Percentiles rank a stretch among this genome's conserved stretches.
phyloP scores from a whole-genome alignment of 2,329 filamentous ascomycete genomes.

The Neofusicoccum umdonicola region DNA sequence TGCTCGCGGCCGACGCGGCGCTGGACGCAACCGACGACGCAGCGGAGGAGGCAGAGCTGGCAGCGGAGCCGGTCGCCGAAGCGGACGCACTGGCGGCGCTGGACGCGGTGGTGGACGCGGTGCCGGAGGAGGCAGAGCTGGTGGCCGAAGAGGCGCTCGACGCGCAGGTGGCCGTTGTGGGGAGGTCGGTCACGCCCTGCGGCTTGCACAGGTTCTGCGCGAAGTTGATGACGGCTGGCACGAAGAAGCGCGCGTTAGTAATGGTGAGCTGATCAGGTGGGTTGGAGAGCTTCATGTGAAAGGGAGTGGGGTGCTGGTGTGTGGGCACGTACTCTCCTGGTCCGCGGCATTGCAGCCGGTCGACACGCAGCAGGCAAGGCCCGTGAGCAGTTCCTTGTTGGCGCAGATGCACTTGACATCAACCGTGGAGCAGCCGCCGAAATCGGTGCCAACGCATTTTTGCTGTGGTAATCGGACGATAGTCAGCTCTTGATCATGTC shows the following conservation, averaged over 20 bases:
- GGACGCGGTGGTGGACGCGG: slow-evolving; percentile 19
- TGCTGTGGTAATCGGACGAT: slow-evolving; percentile 20
- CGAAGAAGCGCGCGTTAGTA: neutral
- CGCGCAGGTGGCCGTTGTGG: slow-evolving; percentile 39
- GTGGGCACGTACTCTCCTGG: slow-evolving; percentile 30
- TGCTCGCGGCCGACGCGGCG: neutral
- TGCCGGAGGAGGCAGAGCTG: neutral
- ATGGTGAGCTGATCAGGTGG: no score
- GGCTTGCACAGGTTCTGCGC: slow-evolving; percentile 41
- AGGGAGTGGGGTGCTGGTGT: neutral
- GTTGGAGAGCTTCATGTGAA: no score
- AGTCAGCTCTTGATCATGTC: slow-evolving; percentile 8
- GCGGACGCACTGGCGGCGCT: slow-evolving; percentile 1
- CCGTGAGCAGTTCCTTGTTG: slow-evolving; percentile 34
- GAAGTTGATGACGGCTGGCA: slow-evolving; percentile 41
- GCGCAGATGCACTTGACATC: slow-evolving; percentile 45
- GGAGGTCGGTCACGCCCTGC: slow-evolving; percentile 37
- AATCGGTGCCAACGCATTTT: slow-evolving; percentile 37
- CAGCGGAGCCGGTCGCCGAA: slow-evolving; percentile 10
- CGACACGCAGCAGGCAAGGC: slow-evolving; percentile 43
- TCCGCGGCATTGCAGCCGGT: slow-evolving; percentile 33
- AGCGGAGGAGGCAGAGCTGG: neutral
- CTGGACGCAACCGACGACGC: neutral
- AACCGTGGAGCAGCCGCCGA: slow-evolving; percentile 37
- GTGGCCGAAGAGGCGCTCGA: slow-evolving; percentile 22